Evolutionary conservation across 202 grass and related monocot species (phyloP).

Genomic region (Sporobolus alterniflorus): DNA sequence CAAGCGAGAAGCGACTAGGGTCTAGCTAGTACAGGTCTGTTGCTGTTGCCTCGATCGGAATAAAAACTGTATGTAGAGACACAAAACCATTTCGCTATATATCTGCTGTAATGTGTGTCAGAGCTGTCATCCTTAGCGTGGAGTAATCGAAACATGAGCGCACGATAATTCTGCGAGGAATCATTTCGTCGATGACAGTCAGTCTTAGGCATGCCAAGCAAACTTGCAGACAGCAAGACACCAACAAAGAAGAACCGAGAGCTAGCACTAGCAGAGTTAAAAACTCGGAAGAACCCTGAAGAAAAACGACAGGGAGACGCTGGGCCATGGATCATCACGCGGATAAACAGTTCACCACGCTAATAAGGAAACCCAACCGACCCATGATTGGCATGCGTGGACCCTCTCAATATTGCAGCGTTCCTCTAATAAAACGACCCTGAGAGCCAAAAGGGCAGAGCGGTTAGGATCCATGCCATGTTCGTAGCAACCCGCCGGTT

Average conservation of each 20-base stretch:
- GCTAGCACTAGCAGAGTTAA: background rate
- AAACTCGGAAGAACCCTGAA: background rate
- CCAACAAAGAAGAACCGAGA: background rate
- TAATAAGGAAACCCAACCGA: background rate
- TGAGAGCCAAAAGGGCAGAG: constrained; percentile 15
- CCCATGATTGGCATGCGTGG: constrained; percentile 45
- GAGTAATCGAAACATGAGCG: background rate
- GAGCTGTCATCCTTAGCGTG: too few species aligned
- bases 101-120: too few species aligned
- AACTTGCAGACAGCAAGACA: background rate
- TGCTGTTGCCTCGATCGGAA: too few species aligned
- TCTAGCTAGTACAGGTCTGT: too few species aligned
- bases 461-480: constrained; percentile 21
- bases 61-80: too few species aligned
- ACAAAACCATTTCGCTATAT: too few species aligned
- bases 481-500: constrained; percentile 21
- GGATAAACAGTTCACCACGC: background rate
- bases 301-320: background rate
- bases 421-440: constrained; percentile 24
- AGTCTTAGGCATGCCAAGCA: background rate
- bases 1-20: too few species aligned
- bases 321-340: background rate
- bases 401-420: background rate
- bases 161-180: background rate
- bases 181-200: constrained; percentile 16